Evolutionary conservation across 495 filamentous ascomycete species (phyloP).

Genomic region (Paragyromitra xinjiangensis): DNA sequence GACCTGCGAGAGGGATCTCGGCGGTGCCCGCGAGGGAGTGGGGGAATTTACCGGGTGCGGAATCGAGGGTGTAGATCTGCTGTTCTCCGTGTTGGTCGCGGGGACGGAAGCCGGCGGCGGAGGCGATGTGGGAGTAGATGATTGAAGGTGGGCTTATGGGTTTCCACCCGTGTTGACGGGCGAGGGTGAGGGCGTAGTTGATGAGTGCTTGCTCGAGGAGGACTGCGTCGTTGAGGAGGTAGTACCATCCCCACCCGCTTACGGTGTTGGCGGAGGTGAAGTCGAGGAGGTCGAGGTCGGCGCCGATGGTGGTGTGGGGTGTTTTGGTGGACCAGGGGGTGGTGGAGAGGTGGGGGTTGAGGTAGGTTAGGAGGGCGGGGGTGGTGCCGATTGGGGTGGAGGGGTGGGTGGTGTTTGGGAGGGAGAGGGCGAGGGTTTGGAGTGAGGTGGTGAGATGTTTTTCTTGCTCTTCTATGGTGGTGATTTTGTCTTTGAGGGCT

Average conservation of each 20-base stretch:
- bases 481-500: slow-evolving; percentile 71
- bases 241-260: slow-evolving; percentile 98
- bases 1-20: slow-evolving; percentile 91
- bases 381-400: slow-evolving; percentile 77
- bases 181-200: slow-evolving; percentile 76
- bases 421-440: slow-evolving; percentile 73
- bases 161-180: slow-evolving; percentile 68
- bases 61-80: slow-evolving; percentile 76
- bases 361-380: slow-evolving; percentile 68
- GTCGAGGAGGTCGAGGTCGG: slow-evolving; percentile 80
- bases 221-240: slow-evolving; percentile 84
- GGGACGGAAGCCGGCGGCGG: slow-evolving; percentile 91
- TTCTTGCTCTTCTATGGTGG: slow-evolving; percentile 69
- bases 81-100: slow-evolving; percentile 89
- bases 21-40: slow-evolving; percentile 81
- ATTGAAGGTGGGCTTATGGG: slow-evolving; percentile 84
- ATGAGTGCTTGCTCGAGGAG: slow-evolving; percentile 91
- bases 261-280: slow-evolving; percentile 79
- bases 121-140: slow-evolving; percentile 88
- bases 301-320: slow-evolving; percentile 86
- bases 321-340: slow-evolving; percentile 59
- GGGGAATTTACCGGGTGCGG: slow-evolving; percentile 25
- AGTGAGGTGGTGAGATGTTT: slow-evolving; percentile 71
- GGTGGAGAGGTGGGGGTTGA: slow-evolving; percentile 74
- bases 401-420: slow-evolving; percentile 85